A percentile compares a stretch with the other conserved stretches of the same genome.
Conservation (phyloP, 1,284 basidiomycete species). For the Schizopora paradoxa region DNA sequence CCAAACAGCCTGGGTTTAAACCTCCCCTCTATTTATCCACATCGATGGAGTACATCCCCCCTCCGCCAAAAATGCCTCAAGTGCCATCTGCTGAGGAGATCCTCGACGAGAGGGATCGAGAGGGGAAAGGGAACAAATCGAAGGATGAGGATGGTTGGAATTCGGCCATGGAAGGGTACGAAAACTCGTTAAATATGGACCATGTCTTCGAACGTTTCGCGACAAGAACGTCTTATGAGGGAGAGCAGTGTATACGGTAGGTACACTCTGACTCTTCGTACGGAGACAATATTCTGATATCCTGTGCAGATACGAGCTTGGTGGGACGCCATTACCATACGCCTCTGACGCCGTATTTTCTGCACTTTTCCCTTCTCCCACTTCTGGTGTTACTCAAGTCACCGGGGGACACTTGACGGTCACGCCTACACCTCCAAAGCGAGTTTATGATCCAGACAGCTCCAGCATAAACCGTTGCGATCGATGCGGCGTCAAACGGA, state of each 20-base stretch:
- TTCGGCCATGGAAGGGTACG: slow-evolving; percentile 70
- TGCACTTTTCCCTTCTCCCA: slow-evolving; percentile 53
- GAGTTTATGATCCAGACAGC: slow-evolving; percentile 58
- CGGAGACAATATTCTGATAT: background rate
- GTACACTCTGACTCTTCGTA: slow-evolving; percentile 16
- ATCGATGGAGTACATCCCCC: slow-evolving; percentile 59
- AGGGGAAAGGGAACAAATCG: slow-evolving; percentile 26
- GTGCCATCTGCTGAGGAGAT: slow-evolving; percentile 31
- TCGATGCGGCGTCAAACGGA: slow-evolving; percentile 50
- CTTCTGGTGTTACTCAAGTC: slow-evolving; percentile 46
- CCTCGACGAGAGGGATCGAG: slow-evolving; percentile 38
- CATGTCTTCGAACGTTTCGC: slow-evolving; percentile 76
- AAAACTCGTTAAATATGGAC: slow-evolving; percentile 71
- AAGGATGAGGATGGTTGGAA: slow-evolving; percentile 30
- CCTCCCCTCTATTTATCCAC: slow-evolving; percentile 70
- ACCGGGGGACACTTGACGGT: slow-evolving; percentile 21
- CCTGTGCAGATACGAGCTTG: slow-evolving; percentile 65
- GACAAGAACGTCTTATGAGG: slow-evolving; percentile 58
- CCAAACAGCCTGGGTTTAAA: slow-evolving; percentile 49
- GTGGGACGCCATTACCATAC: slow-evolving; percentile 70
- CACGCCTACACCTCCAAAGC: slow-evolving; percentile 49
- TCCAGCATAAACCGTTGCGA: slow-evolving; percentile 83
- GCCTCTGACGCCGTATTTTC: slow-evolving; percentile 64
- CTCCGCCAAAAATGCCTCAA: slow-evolving; percentile 42
- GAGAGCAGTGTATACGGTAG: slow-evolving; percentile 75